Evolutionary conservation across 1,284 basidiomycete species (phyloP), one percentile per base, ranked within the genome.

Genomic region (Sporisorium iseilematis-ciliati): DNA sequence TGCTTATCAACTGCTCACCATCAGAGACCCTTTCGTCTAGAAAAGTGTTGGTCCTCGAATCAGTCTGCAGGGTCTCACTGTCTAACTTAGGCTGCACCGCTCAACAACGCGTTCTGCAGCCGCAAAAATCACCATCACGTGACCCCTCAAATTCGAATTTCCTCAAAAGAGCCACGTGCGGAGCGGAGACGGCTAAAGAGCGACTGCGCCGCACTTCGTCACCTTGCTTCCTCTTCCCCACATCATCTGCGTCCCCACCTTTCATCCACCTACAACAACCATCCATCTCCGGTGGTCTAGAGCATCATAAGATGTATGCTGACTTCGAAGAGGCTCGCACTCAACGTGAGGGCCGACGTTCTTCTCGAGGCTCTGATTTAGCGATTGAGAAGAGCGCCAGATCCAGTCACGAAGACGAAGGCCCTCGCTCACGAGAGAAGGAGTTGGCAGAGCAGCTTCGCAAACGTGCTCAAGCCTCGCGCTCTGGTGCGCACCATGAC

Each of bases 371-470:
- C 21, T 65, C 73, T 7, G 64, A 70, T 26, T 42, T 64, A 0
- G 73, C 80, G 10, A 42, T 66, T 3, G 70, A 64, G 23, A 61
- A 50, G 53, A 64, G 45, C 31, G 38, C 50, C 18, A 61, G 52
- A 40, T 45, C 43, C 11, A 55, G 31, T 18, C 42, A 59, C 49
- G 51, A 63, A 3, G 56, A 50, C 35, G 45, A 60, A 23, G 60
- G 51, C 0, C 50, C 64, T 20, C 58, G 63, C 0, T 77, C 79
- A 8, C 60, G 82, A 21, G 83, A 84, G 54, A 72, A 72, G 41
- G 78, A 82, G 57, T 69, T 84, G 7, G 79, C 80, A 25, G 82
- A 84, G 43, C 77, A 84, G 60, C 71, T 84, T 20, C 71, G 83
- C 14, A 81, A 69, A 46, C 70, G 74, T 53, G 81, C 75, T 3